These are phyloP conservation scores for Penicillium occitanis DNA, from an alignment of 2,329 filamentous ascomycete genomes.

Conservation along the genomic window DNA sequence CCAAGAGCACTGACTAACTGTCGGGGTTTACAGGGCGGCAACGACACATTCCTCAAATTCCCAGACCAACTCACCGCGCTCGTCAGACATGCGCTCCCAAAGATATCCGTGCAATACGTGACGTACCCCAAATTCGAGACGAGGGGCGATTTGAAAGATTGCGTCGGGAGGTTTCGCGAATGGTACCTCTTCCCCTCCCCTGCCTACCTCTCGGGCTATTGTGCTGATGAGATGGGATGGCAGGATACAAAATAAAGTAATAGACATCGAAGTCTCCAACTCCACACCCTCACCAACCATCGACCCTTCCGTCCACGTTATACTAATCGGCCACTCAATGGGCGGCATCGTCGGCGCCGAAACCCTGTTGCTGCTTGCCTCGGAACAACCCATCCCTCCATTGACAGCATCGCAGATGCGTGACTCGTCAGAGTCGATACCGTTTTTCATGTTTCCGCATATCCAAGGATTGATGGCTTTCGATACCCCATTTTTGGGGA, in stretches of 20 bases:
- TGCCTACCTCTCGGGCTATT: background rate
- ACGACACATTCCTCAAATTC: constrained; percentile 51
- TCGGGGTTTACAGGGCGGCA: constrained; percentile 41
- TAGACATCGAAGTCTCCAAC: constrained; percentile 86
- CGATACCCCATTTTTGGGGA: constrained; percentile 77
- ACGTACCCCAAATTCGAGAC: constrained; percentile 54
- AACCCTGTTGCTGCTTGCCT: constrained; percentile 71
- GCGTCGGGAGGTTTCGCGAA: constrained; percentile 48
- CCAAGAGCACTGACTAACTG: background rate
- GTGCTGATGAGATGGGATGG: constrained; percentile 8
- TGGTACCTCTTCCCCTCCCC: constrained; percentile 36
- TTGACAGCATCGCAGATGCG: constrained; percentile 29
- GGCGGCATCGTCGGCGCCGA: constrained; percentile 94
- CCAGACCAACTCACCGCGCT: constrained; percentile 46
- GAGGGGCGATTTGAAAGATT: constrained; percentile 48
- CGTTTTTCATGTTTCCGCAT: constrained; percentile 81
- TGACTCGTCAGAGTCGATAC: constrained; percentile 19
- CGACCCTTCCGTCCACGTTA: constrained; percentile 77
- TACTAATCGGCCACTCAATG: constrained; percentile 86
- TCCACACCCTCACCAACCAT: constrained; percentile 78
- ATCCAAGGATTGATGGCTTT: constrained; percentile 88
- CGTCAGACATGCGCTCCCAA: constrained; percentile 44
- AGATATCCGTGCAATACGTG: constrained; percentile 42
- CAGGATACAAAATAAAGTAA: constrained; percentile 86
- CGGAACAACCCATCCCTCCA: constrained; percentile 57